These are phyloP conservation scores for Cryptomeria japonica DNA, from an alignment of 75 land plant genomes.

Conservation along the genomic window DNA sequence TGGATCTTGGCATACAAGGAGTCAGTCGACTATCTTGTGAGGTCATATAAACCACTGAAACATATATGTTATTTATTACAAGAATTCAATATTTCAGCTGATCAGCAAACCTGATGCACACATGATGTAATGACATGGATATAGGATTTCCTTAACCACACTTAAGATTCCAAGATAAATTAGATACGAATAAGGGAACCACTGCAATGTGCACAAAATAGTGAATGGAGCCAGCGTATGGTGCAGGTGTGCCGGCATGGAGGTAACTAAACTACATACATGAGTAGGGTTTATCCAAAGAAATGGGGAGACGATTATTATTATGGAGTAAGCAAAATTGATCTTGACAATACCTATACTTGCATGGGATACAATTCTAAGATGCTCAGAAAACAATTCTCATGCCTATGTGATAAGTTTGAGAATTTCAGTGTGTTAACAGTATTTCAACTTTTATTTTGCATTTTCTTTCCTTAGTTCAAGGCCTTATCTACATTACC, in stretches of 20 bases:
- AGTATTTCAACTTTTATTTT: background rate
- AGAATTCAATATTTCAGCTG: background rate
- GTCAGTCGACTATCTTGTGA: background rate
- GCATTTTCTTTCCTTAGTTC: background rate
- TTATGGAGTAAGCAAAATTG: background rate
- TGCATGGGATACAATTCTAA: background rate
- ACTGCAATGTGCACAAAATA: background rate
- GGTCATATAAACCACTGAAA: background rate
- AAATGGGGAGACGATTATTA: background rate
- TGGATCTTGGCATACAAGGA: background rate
- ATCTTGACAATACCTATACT: background rate
- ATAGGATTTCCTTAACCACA: background rate
- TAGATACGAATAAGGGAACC: background rate
- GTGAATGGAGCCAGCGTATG: background rate
- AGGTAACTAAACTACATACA: background rate
- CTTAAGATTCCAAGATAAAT: no score
- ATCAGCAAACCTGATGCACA: background rate
- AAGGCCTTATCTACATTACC: background rate
- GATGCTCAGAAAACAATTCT: background rate
- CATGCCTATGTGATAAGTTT: background rate
- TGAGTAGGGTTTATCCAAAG: background rate
- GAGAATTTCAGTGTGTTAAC: background rate
- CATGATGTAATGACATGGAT: background rate
- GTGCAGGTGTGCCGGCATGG: background rate
- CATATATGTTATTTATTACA: no score